A percentile compares a stretch with the other conserved stretches of the same genome.
phyloP scores from a whole-genome alignment of 768 basidiomycete species.

The Leccinum sublutescens region DNA sequence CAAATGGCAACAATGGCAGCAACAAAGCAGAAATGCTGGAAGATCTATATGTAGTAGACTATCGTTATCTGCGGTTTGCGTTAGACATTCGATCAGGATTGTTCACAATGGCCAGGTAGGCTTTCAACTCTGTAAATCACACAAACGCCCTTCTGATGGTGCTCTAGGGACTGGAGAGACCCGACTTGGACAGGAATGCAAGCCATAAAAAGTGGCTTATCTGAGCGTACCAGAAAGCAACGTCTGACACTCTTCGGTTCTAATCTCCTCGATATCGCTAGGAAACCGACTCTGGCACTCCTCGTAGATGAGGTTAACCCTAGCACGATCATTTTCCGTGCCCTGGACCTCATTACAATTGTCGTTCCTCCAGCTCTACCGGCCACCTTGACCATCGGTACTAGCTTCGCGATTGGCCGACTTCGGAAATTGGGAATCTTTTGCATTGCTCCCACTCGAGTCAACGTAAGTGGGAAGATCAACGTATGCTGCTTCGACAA shows the following conservation, averaged over 20 bases:
- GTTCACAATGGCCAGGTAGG: constrained; percentile 77
- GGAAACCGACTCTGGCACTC: constrained; percentile 73
- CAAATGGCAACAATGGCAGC: constrained; percentile 33
- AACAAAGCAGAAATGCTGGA: constrained; percentile 41
- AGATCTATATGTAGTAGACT: constrained; percentile 72
- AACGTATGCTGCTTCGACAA: constrained; percentile 99
- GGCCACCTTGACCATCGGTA: constrained; percentile 95
- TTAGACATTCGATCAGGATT: constrained; percentile 81
- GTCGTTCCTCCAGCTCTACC: constrained; percentile 98
- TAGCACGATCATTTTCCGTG: constrained; percentile 83
- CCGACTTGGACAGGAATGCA: constrained; percentile 60
- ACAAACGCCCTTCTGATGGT: constrained; percentile 5
- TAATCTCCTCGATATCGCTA: constrained; percentile 89
- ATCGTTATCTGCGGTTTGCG: constrained; percentile 89
- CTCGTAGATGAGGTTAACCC: constrained; percentile 79
- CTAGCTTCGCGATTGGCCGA: constrained; percentile 88
- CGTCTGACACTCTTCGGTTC: constrained; percentile 73
- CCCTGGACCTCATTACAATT: constrained; percentile 92
- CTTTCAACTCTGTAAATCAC: background rate
- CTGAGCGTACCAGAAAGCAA: constrained; percentile 53
- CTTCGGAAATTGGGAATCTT: constrained; percentile 86
- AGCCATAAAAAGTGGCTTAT: constrained; percentile 65
- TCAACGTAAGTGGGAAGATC: constrained; percentile 94
- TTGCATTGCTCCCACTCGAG: constrained; percentile 94
- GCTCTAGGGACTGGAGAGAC: constrained; percentile 85